Conservation (phyloP, 2,329 filamentous ascomycete species). For the Penicillium sp. region DNA sequence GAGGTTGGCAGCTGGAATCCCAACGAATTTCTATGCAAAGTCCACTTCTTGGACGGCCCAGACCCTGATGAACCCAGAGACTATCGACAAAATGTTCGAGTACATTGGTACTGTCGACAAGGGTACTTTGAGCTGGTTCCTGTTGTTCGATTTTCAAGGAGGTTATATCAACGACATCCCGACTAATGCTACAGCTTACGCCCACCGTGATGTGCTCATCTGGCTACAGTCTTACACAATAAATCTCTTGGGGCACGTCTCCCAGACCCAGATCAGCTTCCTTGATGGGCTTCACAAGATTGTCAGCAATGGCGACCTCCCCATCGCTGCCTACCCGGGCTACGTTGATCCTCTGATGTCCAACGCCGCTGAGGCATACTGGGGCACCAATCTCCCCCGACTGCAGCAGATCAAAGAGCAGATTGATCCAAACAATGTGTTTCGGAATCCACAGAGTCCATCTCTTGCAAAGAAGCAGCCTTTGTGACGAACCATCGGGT, state of each 20-base stretch:
- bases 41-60: neutral
- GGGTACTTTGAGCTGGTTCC: neutral
- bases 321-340: neutral
- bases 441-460: neutral
- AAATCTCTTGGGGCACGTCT: conserved; percentile 39
- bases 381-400: neutral
- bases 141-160: conserved; percentile 45
- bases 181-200: conserved; percentile 50
- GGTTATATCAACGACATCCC: conserved; percentile 48
- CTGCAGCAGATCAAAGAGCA: neutral
- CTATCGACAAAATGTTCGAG: neutral
- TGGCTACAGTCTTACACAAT: conserved; percentile 55
- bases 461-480: neutral
- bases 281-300: conserved; percentile 13
- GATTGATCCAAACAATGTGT: neutral
- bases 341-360: neutral
- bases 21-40: neutral
- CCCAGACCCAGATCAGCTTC: conserved; percentile 5
- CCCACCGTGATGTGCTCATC: conserved; percentile 55
- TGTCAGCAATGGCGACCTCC: neutral
- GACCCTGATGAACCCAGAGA: neutral
- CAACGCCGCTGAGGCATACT: neutral
- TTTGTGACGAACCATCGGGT: neutral
- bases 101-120: neutral
- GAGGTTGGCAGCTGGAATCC: neutral